Evolutionary conservation across 2,329 filamentous ascomycete genomes (phyloP).

Genomic region (Colletotrichum karsti): DNA sequence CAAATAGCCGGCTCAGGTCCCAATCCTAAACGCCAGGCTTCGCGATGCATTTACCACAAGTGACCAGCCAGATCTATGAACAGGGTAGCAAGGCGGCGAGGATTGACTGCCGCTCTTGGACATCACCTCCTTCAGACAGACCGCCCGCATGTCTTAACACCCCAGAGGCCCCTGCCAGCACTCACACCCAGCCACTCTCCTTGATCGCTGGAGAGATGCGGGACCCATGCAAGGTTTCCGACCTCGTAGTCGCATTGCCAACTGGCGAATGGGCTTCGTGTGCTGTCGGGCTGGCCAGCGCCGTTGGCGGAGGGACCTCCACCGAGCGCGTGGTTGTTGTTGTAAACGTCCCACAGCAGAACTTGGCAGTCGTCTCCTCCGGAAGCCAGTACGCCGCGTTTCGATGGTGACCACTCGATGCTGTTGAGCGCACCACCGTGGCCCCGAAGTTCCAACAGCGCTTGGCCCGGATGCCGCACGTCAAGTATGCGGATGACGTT

Average conservation of each 20-base stretch:
- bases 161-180: conserved; percentile 84
- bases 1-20: conserved; percentile 1
- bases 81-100: conserved; percentile 11
- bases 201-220: conserved; percentile 73
- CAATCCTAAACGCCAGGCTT: conserved; percentile 33
- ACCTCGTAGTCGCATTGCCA: conserved; percentile 92
- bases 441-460: conserved; percentile 89
- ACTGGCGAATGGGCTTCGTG: conserved; percentile 74
- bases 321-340: conserved; percentile 59
- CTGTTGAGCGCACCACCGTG: conserved; percentile 88
- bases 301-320: conserved; percentile 55
- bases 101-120: conserved; percentile 14
- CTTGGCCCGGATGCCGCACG: conserved; percentile 94
- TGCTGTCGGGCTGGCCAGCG: conserved; percentile 60
- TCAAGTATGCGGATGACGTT: conserved; percentile 94
- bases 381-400: conserved; percentile 88
- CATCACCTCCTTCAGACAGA: conserved; percentile 4
- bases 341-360: conserved; percentile 92
- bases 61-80: conserved; percentile 28
- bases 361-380: conserved; percentile 93
- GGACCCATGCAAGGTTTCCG: conserved; percentile 86
- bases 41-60: conserved; percentile 31
- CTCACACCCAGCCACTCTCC: conserved; percentile 88
- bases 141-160: conserved; percentile 56
- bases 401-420: conserved; percentile 92